Conservation (phyloP, 257 asterid genomes). For the Gardenia jasminoides region DNA sequence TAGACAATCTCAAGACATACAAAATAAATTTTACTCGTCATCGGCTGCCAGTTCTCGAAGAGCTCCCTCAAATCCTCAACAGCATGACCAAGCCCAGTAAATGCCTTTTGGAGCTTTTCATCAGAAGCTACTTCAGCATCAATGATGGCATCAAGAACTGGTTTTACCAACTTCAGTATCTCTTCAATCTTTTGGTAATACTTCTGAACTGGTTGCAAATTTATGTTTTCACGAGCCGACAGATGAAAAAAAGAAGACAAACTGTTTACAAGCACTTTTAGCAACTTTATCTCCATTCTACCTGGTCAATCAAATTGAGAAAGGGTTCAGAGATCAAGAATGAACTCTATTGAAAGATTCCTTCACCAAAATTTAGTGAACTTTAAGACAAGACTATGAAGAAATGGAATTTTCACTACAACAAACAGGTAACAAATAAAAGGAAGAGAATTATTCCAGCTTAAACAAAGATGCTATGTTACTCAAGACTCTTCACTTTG, state of each 20-base stretch:
- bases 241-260: constrained; percentile 30
- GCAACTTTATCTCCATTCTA: constrained; percentile 35
- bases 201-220: constrained; percentile 21
- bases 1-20: constrained; percentile 22
- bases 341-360: neutral
- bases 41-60: constrained; percentile 26
- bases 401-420: neutral
- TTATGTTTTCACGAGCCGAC: constrained; percentile 28
- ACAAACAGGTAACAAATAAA: neutral
- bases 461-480: neutral
- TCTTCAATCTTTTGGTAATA: constrained; percentile 29
- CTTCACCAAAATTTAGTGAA: neutral
- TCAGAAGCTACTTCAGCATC: constrained; percentile 29
- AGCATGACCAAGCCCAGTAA: constrained; percentile 18
- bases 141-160: constrained; percentile 26
- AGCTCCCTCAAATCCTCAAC: constrained; percentile 35
- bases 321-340: neutral
- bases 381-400: neutral
- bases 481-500: too few relatives aligned
- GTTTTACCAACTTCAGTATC: constrained; percentile 32
- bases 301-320: constrained; percentile 15
- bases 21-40: constrained; percentile 36
- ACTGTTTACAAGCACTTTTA: constrained; percentile 23
- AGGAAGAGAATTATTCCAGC: neutral
- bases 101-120: constrained; percentile 33